phyloP scores from a whole-genome alignment of 495 filamentous ascomycete genomes.

The Bombardia bombarda region DNA sequence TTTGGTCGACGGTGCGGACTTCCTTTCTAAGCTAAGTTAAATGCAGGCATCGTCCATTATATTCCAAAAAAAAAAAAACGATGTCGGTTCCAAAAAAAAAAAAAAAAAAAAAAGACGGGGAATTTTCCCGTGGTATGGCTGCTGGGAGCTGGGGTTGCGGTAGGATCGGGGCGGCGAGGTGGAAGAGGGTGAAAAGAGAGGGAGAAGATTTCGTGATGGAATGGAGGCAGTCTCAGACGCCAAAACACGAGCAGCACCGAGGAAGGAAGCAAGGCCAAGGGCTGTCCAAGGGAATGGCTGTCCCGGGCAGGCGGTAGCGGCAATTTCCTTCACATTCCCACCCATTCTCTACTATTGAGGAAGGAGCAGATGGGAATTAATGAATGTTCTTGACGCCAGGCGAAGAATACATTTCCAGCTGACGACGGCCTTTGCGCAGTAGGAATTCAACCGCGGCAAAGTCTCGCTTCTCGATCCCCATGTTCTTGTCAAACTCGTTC shows the following conservation, averaged over 20 bases:
- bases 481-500: constrained; percentile 66
- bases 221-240: no score
- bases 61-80: constrained; percentile 26
- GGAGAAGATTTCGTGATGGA: no score
- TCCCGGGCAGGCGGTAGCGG: not conserved
- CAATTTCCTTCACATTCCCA: no score
- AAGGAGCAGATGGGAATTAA: constrained; percentile 28
- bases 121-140: no score
- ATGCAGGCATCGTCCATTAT: constrained; percentile 36
- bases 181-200: no score
- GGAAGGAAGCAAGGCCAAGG: no score
- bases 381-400: constrained; percentile 78
- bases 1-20: constrained; percentile 35
- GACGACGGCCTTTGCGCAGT: constrained; percentile 72
- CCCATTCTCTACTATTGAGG: no score
- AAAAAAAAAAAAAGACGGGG: no score
- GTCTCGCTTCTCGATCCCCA: constrained; percentile 72
- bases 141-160: no score
- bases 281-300: no score
- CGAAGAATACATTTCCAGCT: constrained; percentile 77
- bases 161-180: no score
- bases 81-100: not conserved
- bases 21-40: constrained; percentile 44
- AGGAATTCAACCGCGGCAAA: constrained; percentile 85
- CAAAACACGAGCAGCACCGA: no score